Conservation (phyloP, 495 filamentous ascomycete species). For the Penicillium cosmopolitanum region DNA sequence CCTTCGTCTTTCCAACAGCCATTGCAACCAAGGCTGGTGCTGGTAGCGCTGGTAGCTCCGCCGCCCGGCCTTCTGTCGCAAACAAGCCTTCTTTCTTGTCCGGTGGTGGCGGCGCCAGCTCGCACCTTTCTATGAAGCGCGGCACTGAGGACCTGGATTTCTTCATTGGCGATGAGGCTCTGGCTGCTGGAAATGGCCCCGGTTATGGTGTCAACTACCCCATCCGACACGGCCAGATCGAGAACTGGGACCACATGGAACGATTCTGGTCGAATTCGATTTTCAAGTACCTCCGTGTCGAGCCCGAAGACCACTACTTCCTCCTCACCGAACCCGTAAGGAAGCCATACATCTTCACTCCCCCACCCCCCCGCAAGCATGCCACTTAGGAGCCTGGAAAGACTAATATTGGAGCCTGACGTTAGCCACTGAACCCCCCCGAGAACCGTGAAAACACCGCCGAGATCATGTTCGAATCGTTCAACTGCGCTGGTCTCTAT, state of each 20-base stretch:
- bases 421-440: conserved; percentile 90
- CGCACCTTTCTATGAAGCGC: conserved; percentile 86
- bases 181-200: conserved; percentile 79
- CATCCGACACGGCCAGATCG: conserved; percentile 95
- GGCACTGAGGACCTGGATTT: conserved; percentile 98
- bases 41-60: conserved; percentile 70
- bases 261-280: conserved; percentile 99
- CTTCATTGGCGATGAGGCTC: conserved; percentile 97
- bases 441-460: conserved; percentile 99
- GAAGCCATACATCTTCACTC: background rate
- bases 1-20: conserved; percentile 98
- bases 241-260: conserved; percentile 99
- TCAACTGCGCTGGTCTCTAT: conserved; percentile 98
- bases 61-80: conserved; percentile 83
- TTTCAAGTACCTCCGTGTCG: conserved; percentile 97
- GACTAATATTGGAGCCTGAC: conserved; percentile 17
- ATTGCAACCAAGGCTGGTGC: conserved; percentile 90
- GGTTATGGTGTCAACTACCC: conserved; percentile 97
- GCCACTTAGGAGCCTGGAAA: conserved; percentile 13
- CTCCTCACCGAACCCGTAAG: conserved; percentile 94
- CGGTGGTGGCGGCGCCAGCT: conserved; percentile 79
- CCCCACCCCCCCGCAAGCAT: conserved; percentile 1
- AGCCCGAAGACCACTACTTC: conserved; percentile 98
- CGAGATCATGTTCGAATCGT: conserved; percentile 99
- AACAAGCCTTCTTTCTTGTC: conserved; percentile 95